Evolutionary conservation across 768 basidiomycete species (phyloP).

Genomic region (Mycena galericulata): DNA sequence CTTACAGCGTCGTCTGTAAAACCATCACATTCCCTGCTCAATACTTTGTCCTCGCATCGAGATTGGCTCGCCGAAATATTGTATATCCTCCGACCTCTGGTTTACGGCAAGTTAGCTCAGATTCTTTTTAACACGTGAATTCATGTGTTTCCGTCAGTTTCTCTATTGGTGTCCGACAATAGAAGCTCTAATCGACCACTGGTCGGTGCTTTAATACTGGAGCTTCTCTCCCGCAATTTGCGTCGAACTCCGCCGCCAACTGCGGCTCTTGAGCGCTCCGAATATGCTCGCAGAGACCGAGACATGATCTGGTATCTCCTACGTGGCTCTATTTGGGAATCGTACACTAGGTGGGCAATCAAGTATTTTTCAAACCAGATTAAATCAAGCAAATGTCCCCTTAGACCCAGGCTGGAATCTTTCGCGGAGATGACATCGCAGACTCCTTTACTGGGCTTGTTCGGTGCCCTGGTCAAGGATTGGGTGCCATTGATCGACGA

Average conservation of each 20-base stretch:
- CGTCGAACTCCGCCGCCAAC: constrained; percentile 75
- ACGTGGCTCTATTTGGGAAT: constrained; percentile 87
- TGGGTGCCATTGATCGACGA: constrained; percentile 92
- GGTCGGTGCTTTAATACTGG: constrained; percentile 71
- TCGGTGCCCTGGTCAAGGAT: constrained; percentile 79
- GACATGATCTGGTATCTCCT: constrained; percentile 88
- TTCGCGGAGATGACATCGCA: constrained; percentile 66
- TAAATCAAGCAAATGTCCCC: constrained; percentile 13
- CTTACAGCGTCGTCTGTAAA: constrained; percentile 79
- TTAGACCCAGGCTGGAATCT: constrained; percentile 81
- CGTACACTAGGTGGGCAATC: constrained; percentile 72
- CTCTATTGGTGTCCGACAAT: constrained; percentile 56
- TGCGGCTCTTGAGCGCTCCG: constrained; percentile 73
- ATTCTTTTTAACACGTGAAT: constrained; percentile 21
- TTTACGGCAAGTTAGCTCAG: constrained; percentile 70
- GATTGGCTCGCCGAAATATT: constrained; percentile 83
- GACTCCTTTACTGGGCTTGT: constrained; percentile 74
- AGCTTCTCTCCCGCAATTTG: constrained; percentile 79
- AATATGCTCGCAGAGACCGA: constrained; percentile 86
- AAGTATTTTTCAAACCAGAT: constrained; percentile 12
- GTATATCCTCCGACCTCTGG: constrained; percentile 78
- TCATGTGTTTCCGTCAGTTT: constrained; percentile 45
- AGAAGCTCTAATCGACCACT: constrained; percentile 72
- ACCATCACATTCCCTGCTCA: constrained; percentile 75
- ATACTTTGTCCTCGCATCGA: constrained; percentile 67